Evolutionary conservation across 2,329 filamentous ascomycete species (phyloP), one percentile per base, ranked within the genome.

Genomic region (Aspergillus awamori): DNA sequence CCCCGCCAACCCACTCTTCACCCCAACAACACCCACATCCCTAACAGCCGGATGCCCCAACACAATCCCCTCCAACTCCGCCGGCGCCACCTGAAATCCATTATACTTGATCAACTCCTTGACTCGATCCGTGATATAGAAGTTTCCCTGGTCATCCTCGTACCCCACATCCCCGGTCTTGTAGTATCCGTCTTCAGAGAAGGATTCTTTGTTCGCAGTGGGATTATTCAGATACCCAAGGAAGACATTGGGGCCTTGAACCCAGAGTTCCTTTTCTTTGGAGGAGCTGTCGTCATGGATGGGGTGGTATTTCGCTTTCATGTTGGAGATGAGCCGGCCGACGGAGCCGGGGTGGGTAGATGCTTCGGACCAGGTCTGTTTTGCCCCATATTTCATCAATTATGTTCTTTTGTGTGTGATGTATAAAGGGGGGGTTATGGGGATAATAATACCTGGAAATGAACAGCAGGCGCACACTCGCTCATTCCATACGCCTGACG

Each of bases 81-180:
- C 86, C 0, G 86, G 86, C 0, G 86, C 79, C 2, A 89, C 86
- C 70, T 88, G 86, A 72, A 87, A 88, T 2, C 86, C 86, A 72
- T 89, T 87, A 72, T 83, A 87, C 75, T 88, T 83, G 70, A 77
- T 76, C 36, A 75, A 67, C 61, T 72, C 77, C 77, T 89, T 90
- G 11, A 89, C 79, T 7, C 91, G 87, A 71, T 96, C 92, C 0
- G 91, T 93, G 71, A 94, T 91, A 78, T 87, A 94, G 65, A 93
- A 89, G 70, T 93, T 89, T 20, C 89, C 90, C 39, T 88, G 81
- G 33, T 83, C 79, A 70, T 93, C 89, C 66, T 87, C 83, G 59
- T 89, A 85, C 10, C 89, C 89, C 22, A 94, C 85, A 69, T 94
- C 91, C 3, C 91, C 91, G 0, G 91, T 93, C 77, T 87, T 92